These are phyloP conservation scores for Solanum sejunctum DNA, from an alignment of 257 asterid genomes.

Conservation along the genomic window DNA sequence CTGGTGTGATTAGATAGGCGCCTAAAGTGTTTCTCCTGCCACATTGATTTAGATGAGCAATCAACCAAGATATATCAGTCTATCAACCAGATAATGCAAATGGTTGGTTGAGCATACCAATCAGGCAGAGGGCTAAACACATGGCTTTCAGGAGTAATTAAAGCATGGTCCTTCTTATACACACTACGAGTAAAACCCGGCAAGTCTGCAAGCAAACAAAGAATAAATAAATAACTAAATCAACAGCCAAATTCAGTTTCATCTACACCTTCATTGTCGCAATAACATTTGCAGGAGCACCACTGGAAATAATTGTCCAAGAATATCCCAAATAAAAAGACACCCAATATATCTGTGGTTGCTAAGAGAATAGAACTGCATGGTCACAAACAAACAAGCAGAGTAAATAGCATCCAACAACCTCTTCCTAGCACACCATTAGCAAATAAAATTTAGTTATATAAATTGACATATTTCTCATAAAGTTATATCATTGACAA, in stretches of 20 bases:
- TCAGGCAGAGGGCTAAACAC: slow-evolving; percentile 82
- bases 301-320: neutral
- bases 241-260: slow-evolving; percentile 1
- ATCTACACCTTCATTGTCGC: neutral
- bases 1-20: slow-evolving; percentile 77
- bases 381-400: neutral
- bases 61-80: neutral
- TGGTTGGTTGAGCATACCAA: slow-evolving; percentile 33
- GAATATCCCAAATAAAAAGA: neutral
- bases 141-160: slow-evolving; percentile 94
- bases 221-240: neutral
- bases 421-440: neutral
- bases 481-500: neutral
- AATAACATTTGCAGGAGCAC: neutral
- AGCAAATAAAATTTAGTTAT: neutral
- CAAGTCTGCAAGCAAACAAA: slow-evolving; percentile 39
- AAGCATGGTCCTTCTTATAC: slow-evolving; percentile 72
- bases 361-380: neutral
- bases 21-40: slow-evolving; percentile 63
- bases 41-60: slow-evolving; percentile 1
- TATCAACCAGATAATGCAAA: neutral
- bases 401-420: neutral
- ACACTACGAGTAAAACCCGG: slow-evolving; percentile 96
- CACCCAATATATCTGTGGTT: neutral
- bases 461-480: neutral